phyloP scores from a whole-genome alignment of 495 filamentous ascomycete genomes.

The Cladorrhinum samala region DNA sequence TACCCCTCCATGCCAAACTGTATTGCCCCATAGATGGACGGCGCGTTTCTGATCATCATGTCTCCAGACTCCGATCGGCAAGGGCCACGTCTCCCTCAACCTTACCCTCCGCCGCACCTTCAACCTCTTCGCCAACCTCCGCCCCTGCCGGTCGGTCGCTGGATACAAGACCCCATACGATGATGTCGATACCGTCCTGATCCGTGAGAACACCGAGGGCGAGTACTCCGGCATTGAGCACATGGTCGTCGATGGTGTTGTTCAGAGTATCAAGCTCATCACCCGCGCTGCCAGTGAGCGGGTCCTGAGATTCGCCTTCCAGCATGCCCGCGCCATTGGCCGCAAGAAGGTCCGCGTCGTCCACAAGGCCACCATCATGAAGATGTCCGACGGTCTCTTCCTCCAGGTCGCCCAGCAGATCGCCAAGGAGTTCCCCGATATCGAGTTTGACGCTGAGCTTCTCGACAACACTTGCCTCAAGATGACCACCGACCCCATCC shows the following conservation, averaged over 20 bases:
- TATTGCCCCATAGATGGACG: not conserved
- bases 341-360: slow-evolving; percentile 94
- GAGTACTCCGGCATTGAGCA: slow-evolving; percentile 99
- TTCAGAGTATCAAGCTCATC: slow-evolving; percentile 99
- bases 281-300: slow-evolving; percentile 88
- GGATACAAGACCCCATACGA: slow-evolving; percentile 99
- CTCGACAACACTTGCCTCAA: slow-evolving; percentile 98
- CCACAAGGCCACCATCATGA: slow-evolving; percentile 99
- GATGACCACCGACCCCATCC: slow-evolving; percentile 87
- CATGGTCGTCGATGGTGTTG: slow-evolving; percentile 94
- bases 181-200: slow-evolving; percentile 92
- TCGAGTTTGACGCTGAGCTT: slow-evolving; percentile 94
- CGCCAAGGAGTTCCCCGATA: slow-evolving; percentile 85
- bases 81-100: slow-evolving; percentile 98
- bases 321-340: slow-evolving; percentile 86
- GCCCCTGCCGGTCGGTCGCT: slow-evolving; percentile 90
- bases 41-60: slow-evolving; percentile 12
- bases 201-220: slow-evolving; percentile 99
- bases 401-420: slow-evolving; percentile 74
- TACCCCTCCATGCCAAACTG: slow-evolving; percentile 9
- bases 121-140: slow-evolving; percentile 99
- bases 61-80: slow-evolving; percentile 84
- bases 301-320: slow-evolving; percentile 93
- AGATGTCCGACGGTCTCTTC: slow-evolving; percentile 99
- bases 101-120: slow-evolving; percentile 96